Base-by-base conservation (phyloP, 164 flowering plant species). In the Aristolochia californica region DNA sequence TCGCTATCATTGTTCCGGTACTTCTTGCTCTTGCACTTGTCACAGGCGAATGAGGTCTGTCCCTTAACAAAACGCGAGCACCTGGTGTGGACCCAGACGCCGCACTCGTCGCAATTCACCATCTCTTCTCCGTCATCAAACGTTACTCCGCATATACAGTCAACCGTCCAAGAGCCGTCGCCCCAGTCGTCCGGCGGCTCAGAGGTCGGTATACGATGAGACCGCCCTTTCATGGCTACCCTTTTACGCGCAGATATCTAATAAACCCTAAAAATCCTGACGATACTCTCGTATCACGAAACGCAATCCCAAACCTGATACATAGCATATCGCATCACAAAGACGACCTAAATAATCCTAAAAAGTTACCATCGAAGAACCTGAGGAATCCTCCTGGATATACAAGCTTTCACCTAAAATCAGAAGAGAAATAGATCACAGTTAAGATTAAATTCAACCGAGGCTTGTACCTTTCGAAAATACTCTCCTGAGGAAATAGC, bases 91-190 rank as follows among this genome's bases (percentile, higher is more conserved):
- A 89, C 99, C 99, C 99, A 94, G 16, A 94, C 99, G 8, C 96
- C 97, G 48, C 99, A 94, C 71, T 89, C 99, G 38, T 94, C 99
- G 56, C 99, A 94, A 53, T 87, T 78, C 9, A 94, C 99, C 99
- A 94, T 94, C 77, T 94, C 99, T 59, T 94, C 96, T 0, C 99
- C 99, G 53, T 94, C 99, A 45, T 94, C 99, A 56, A 81, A 94
- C 59, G 73, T 90, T 28, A 94, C 99, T 9, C 99, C 99, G 63
- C 99, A 94, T 0, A 82, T 72, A 61, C 99, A 94, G 53, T 94
- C 99, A 59, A 94, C 99, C 51, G 93, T 90, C 99, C 99, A 94
- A 0, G 97, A 85, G 8, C 82, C 99, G 44, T 94, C 83, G 5
- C 77, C 91, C 99, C 99, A 94, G 69, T 94, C 99, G 24, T 89